phyloP scores from a whole-genome alignment of 768 basidiomycete species.

The Wakefieldia striispora region DNA sequence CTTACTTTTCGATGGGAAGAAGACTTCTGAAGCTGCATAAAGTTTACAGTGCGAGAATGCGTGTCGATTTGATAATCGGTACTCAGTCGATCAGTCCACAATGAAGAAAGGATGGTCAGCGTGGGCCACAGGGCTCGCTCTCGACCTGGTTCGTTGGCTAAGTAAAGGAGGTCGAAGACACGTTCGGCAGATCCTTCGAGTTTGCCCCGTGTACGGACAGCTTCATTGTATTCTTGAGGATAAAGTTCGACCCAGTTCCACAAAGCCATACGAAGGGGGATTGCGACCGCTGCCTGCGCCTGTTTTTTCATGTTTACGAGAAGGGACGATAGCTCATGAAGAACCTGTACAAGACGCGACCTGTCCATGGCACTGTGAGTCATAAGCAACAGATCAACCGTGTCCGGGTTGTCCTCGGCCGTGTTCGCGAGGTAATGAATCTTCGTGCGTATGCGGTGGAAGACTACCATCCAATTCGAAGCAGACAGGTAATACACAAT shows the following conservation, averaged over 20 bases:
- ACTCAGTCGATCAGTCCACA: constrained; percentile 71
- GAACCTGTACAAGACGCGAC: constrained; percentile 60
- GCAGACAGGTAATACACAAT: constrained; percentile 86
- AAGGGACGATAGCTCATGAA: constrained; percentile 79
- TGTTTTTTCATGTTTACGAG: constrained; percentile 80
- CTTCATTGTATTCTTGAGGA: constrained; percentile 75
- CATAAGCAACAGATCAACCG: constrained; percentile 74
- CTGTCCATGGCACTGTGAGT: constrained; percentile 75
- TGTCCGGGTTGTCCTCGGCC: constrained; percentile 57
- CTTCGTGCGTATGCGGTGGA: constrained; percentile 64
- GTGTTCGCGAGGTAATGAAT: constrained; percentile 61
- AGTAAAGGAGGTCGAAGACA: constrained; percentile 77
- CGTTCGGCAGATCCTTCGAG: constrained; percentile 84
- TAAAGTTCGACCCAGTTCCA: constrained; percentile 91
- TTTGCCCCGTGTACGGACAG: constrained; percentile 56
- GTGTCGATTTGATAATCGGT: constrained; percentile 49
- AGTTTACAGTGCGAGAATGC: constrained; percentile 31
- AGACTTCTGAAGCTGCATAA: constrained; percentile 30
- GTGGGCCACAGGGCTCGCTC: constrained; percentile 75
- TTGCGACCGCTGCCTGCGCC: constrained; percentile 68
- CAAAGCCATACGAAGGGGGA: constrained; percentile 70
- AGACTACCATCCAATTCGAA: constrained; percentile 82
- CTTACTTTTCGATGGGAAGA: constrained; percentile 31
- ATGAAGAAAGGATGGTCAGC: constrained; percentile 68
- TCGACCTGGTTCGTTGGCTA: constrained; percentile 41